Conservation (phyloP, 495 filamentous ascomycete genomes). For the Penicillium soppii region DNA sequence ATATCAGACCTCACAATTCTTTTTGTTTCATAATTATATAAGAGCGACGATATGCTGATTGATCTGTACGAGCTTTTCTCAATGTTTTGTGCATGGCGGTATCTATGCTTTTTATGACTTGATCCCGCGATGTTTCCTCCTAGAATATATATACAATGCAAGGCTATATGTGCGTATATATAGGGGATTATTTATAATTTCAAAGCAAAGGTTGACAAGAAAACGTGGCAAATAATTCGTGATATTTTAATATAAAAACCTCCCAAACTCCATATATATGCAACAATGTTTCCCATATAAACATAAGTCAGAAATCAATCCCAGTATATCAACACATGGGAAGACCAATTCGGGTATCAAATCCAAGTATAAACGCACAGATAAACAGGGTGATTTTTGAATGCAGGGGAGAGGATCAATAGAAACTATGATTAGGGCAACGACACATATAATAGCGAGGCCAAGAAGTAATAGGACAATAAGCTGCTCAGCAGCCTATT, state of each 20-base stretch:
- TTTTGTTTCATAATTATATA: background rate
- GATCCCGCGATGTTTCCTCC: too few species aligned
- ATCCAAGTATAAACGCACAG: background rate
- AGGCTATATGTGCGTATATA: too few species aligned
- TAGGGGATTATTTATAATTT: too few species aligned
- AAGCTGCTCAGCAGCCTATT: conserved; percentile 6
- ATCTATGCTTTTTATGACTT: too few species aligned
- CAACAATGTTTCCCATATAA: conserved; percentile 1
- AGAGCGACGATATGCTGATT: background rate
- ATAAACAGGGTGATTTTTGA: background rate
- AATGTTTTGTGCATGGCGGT: background rate
- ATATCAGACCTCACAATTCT: background rate
- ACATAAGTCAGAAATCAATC: conserved; percentile 2
- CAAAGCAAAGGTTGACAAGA: too few species aligned
- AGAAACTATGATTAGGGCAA: conserved; percentile 11
- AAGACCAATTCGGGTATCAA: conserved; percentile 7
- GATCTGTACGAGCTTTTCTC: background rate
- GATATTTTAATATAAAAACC: background rate
- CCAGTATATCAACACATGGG: background rate
- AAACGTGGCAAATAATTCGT: too few species aligned
- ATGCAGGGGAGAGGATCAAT: background rate
- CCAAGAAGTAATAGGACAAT: background rate
- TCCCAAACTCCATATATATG: conserved; percentile 5
- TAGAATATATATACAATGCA: too few species aligned
- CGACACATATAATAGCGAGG: background rate